Percentiles rank a stretch among this genome's conserved stretches.
These are phyloP conservation scores for Gyrodon lividus DNA, from an alignment of 768 basidiomycete genomes.

Conservation along the genomic window DNA sequence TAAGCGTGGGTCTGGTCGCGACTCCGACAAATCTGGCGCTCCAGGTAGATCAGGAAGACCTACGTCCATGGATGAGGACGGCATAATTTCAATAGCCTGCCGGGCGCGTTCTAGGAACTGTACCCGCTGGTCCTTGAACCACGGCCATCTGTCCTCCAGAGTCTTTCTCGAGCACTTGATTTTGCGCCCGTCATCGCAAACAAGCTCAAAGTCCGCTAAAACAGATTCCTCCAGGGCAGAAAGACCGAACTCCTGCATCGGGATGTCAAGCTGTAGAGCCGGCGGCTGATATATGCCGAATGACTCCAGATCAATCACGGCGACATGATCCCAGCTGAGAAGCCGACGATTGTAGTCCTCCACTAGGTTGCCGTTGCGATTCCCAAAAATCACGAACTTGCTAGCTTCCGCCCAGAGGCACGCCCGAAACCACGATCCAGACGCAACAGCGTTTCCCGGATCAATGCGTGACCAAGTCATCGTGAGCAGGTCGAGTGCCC, in stretches of 20 bases:
- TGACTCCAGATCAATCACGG: constrained; percentile 87
- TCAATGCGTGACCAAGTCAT: constrained; percentile 90
- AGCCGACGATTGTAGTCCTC: constrained; percentile 91
- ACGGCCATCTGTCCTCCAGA: constrained; percentile 92
- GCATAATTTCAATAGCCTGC: constrained; percentile 55
- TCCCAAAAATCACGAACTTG: constrained; percentile 89
- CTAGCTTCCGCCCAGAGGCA: constrained; percentile 84
- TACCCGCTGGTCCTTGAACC: constrained; percentile 79
- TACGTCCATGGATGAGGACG: constrained; percentile 59
- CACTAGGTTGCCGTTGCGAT: constrained; percentile 81
- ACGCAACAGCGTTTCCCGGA: constrained; percentile 78
- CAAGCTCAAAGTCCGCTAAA: constrained; percentile 87
- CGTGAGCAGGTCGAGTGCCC: constrained; percentile 83
- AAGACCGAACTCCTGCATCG: constrained; percentile 83
- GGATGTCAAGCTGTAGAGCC: constrained; percentile 55
- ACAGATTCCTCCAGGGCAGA: constrained; percentile 77
- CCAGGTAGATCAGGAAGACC: constrained; percentile 63
- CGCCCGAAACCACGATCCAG: constrained; percentile 94
- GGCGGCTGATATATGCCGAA: constrained; percentile 96
- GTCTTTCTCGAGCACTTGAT: constrained; percentile 80
- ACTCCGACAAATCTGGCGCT: constrained; percentile 44
- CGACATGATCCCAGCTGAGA: constrained; percentile 89
- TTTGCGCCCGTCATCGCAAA: constrained; percentile 87
- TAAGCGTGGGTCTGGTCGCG: constrained; percentile 72
- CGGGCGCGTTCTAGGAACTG: constrained; percentile 58